Evolutionary conservation across 2,329 filamentous ascomycete species (phyloP).

Genomic region (Diplocarpon rosae): DNA sequence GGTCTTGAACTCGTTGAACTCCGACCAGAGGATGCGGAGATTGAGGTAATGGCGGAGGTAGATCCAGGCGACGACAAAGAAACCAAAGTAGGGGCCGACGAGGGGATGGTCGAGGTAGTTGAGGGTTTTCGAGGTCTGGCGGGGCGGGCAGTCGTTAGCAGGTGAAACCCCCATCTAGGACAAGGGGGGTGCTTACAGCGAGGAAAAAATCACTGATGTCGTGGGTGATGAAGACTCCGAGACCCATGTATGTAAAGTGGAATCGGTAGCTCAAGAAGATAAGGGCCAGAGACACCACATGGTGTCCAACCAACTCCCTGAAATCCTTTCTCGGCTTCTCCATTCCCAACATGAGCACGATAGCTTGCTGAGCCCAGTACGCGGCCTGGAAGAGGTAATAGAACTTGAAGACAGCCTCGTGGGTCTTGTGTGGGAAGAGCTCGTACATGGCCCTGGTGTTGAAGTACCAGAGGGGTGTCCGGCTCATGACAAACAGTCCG

Average conservation of each 20-base stretch:
- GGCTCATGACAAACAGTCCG: slow-evolving; percentile 82
- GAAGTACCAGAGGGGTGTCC: slow-evolving; percentile 93
- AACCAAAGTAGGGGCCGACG: slow-evolving; percentile 72
- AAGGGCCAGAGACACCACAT: slow-evolving; percentile 76
- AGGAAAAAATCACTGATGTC: slow-evolving; percentile 95
- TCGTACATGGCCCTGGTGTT: slow-evolving; percentile 87
- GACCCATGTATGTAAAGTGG: slow-evolving; percentile 91
- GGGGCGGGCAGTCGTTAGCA: slow-evolving; percentile 1
- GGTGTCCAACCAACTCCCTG: slow-evolving; percentile 83
- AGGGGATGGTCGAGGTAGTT: slow-evolving; percentile 78
- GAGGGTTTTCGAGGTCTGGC: slow-evolving; percentile 74
- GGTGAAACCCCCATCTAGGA: neutral
- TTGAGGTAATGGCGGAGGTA: slow-evolving; percentile 85
- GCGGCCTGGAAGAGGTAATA: slow-evolving; percentile 92
- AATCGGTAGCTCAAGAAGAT: slow-evolving; percentile 86
- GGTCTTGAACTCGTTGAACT: slow-evolving; percentile 65
- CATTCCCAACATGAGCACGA: slow-evolving; percentile 75
- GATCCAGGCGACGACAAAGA: slow-evolving; percentile 76
- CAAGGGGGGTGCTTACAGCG: slow-evolving; percentile 49
- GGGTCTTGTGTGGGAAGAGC: slow-evolving; percentile 70
- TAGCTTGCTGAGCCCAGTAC: slow-evolving; percentile 92
- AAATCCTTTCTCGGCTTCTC: slow-evolving; percentile 95
- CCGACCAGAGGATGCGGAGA: slow-evolving; percentile 62
- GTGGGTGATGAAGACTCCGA: slow-evolving; percentile 89
- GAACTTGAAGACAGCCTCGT: slow-evolving; percentile 77